These are phyloP conservation scores for Crithidia acanthocephali DNA, from an alignment of 208 protist species.

Conservation along the genomic window DNA sequence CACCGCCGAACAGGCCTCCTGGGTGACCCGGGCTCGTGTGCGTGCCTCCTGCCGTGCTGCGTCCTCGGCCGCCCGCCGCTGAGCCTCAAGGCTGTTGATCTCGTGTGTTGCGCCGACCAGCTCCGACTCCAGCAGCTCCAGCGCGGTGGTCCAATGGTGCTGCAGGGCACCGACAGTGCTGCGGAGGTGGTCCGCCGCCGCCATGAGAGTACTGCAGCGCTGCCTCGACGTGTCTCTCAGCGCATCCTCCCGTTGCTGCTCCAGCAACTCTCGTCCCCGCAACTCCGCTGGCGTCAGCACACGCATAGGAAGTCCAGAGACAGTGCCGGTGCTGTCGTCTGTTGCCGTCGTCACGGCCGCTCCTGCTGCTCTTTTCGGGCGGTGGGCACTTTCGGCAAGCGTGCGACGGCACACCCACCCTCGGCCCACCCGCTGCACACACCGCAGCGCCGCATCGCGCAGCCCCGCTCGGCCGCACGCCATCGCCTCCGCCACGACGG, in stretches of 20 bases:
- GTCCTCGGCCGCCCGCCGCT: slow-evolving; percentile 25
- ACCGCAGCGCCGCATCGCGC: background rate
- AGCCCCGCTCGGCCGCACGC: slow-evolving; percentile 1
- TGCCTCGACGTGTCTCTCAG: background rate
- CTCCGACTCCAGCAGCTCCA: slow-evolving; percentile 32
- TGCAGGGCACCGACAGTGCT: slow-evolving; percentile 5
- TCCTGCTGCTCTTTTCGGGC: background rate
- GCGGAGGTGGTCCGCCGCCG: slow-evolving; percentile 6
- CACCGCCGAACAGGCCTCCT: slow-evolving; percentile 22
- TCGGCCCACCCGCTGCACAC: slow-evolving; percentile 12
- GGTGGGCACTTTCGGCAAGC: background rate
- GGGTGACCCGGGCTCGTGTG: background rate
- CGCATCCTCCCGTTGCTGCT: slow-evolving; percentile 11
- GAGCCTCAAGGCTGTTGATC: slow-evolving; percentile 25
- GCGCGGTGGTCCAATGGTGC: slow-evolving; percentile 18
- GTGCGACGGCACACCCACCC: slow-evolving; percentile 5
- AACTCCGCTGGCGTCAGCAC: background rate
- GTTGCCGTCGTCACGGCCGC: background rate
- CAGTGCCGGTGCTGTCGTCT: too few relatives aligned
- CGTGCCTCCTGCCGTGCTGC: slow-evolving; percentile 18
- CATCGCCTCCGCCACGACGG: background rate
- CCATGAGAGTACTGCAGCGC: background rate
- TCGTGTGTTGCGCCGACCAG: slow-evolving; percentile 13
- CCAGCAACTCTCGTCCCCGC: slow-evolving; percentile 5
- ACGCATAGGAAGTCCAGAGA: background rate